These are phyloP conservation scores for Saccharomyces hybrid DNA, from an alignment of 1,139 yeast species.

Conservation along the genomic window DNA sequence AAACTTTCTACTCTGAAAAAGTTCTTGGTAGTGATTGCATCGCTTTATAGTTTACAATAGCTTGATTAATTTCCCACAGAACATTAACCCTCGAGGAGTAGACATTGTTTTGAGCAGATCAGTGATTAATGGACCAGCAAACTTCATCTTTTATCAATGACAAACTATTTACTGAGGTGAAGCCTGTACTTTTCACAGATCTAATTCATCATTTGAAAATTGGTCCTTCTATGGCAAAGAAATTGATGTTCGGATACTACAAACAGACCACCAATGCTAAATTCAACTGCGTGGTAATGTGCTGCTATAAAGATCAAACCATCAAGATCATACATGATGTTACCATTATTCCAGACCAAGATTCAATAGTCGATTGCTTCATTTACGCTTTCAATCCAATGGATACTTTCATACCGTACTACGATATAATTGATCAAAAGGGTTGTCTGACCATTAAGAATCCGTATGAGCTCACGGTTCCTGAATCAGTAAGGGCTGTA, in stretches of 20 bases:
- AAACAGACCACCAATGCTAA: conserved; percentile 19
- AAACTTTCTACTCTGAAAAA: neutral
- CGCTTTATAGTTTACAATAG: neutral
- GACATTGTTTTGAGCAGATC: neutral
- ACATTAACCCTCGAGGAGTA: neutral
- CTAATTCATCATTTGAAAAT: conserved; percentile 21
- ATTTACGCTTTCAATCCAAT: conserved; percentile 31
- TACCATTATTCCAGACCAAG: conserved; percentile 6
- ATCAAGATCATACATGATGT: conserved; percentile 22
- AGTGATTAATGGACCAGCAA: conserved; percentile 1
- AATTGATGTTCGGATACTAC: conserved; percentile 26
- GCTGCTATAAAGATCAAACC: conserved; percentile 17
- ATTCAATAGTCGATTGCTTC: conserved; percentile 24
- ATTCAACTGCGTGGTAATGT: conserved; percentile 25
- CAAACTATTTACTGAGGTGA: conserved; percentile 18
- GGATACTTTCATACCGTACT: conserved; percentile 24
- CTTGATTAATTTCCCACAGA: neutral
- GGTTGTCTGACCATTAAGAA: conserved; percentile 19
- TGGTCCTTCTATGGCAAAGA: conserved; percentile 24
- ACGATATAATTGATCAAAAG: conserved; percentile 15
- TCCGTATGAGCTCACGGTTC: conserved; percentile 12
- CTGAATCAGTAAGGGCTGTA: neutral
- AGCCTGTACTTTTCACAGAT: conserved; percentile 28
- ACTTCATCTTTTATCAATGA: conserved; percentile 13
- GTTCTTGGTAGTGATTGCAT: neutral